These are phyloP conservation scores for Chytriomyces sp. DNA, from an alignment of 192 early-diverging fungal genomes.

Conservation along the genomic window DNA sequence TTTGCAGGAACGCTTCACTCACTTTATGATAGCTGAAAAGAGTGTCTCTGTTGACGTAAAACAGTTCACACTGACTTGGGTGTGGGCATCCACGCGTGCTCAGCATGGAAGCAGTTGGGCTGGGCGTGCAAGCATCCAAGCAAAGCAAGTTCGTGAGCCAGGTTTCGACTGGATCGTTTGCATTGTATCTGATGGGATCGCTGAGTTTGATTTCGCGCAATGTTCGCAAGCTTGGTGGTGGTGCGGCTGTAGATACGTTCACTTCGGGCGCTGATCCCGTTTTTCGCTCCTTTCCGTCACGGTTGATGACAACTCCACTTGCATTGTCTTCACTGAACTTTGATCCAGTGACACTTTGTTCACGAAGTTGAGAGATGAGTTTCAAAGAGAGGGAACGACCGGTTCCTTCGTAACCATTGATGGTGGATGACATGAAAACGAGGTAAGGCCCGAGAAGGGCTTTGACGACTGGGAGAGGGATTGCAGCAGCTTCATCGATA, in stretches of 20 bases:
- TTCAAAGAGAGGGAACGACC: slow-evolving; percentile 96
- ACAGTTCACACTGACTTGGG: slow-evolving; percentile 92
- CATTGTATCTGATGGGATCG: slow-evolving; percentile 92
- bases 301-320: slow-evolving; percentile 49
- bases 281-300: slow-evolving; percentile 64
- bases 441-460: slow-evolving; percentile 92
- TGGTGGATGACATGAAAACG: slow-evolving; percentile 98
- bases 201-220: slow-evolving; percentile 91
- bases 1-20: slow-evolving; percentile 94
- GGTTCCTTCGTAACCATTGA: slow-evolving; percentile 99
- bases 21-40: slow-evolving; percentile 98
- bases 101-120: slow-evolving; percentile 26
- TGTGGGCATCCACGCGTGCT: slow-evolving; percentile 78
- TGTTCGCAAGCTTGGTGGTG: slow-evolving; percentile 55
- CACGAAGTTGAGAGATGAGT: slow-evolving; percentile 91
- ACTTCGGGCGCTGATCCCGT: slow-evolving; percentile 37
- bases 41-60: slow-evolving; percentile 96
- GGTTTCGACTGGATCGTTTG: slow-evolving; percentile 85
- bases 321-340: slow-evolving; percentile 30
- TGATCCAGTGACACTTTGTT: slow-evolving; percentile 76
- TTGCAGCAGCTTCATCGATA: slow-evolving; percentile 98
- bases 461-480: slow-evolving; percentile 91
- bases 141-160: slow-evolving; percentile 97
- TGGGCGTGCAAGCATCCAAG: slow-evolving; percentile 71
- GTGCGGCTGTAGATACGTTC: slow-evolving; percentile 19